Evolutionary conservation across 495 filamentous ascomycete species (phyloP).

Genomic region (Hypoxylon lienhwacheense): DNA sequence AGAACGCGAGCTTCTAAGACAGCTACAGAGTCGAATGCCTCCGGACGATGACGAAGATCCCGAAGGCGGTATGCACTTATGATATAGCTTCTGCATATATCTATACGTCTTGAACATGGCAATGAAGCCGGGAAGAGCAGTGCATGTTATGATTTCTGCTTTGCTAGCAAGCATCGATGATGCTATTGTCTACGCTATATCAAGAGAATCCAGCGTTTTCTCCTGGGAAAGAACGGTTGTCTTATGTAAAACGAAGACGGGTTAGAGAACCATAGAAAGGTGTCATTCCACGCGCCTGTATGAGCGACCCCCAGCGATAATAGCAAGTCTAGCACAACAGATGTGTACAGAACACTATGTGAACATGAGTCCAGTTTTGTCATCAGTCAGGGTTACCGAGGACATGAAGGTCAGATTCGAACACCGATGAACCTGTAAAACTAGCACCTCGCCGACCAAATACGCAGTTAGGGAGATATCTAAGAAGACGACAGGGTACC

Average conservation of each 20-base stretch:
- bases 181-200: background rate
- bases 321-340: too few relatives aligned
- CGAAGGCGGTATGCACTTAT: constrained; percentile 69
- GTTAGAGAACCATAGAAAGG: background rate
- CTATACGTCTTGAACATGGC: too few relatives aligned
- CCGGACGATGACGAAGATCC: constrained; percentile 48
- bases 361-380: too few relatives aligned
- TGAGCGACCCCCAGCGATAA: too few relatives aligned
- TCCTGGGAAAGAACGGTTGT: background rate
- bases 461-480: too few relatives aligned
- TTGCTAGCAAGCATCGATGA: background rate
- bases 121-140: background rate
- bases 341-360: too few relatives aligned
- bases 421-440: too few relatives aligned
- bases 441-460: too few relatives aligned
- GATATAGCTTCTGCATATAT: constrained; percentile 19
- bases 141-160: background rate
- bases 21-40: constrained; percentile 41
- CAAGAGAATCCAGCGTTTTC: background rate
- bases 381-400: too few relatives aligned
- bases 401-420: too few relatives aligned
- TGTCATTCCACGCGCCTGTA: too few relatives aligned
- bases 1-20: constrained; percentile 50
- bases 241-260: background rate
- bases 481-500: too few relatives aligned